Base-by-base conservation (phyloP, 2,329 filamentous ascomycete species). In the Chalaropsis thielavioides region DNA sequence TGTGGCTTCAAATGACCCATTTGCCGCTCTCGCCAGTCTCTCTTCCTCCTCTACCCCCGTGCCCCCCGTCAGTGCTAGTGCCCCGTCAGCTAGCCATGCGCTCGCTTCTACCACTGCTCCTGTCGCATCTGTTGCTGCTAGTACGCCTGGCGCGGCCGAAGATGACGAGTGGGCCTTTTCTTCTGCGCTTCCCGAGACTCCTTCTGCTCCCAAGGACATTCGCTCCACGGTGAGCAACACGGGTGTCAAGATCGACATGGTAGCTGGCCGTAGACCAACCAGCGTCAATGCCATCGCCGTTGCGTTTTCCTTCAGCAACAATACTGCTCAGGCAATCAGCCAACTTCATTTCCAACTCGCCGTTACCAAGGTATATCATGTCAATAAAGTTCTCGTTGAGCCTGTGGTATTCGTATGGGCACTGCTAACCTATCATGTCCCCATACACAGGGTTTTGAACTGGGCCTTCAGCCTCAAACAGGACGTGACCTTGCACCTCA, bases 101-200 rank as follows among this genome's bases (percentile, higher is more conserved):
- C 46, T 27, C 46, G 62, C 46, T 17, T 62, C 76, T 2, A 71
- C 73, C 40, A 73, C 74, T 0, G 46, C 71, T 0, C 67, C 70
- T 8, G 68, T 70, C 10, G 60, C 71, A 3, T 69, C 72, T 8
- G 68, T 71, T 1, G 64, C 72, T 0, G 64, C 76, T 0, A 68
- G 72, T 2, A 69, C 70, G 8, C 71, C 76, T 7, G 78, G 7
- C 15, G 6, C 51, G 4, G 15, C 77, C 62, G 84, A 89, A 58
- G 92, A 96, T 62, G 92, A 97, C 69, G 92, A 97, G 72, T 97
- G 92, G 92, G 88, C 85, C 27, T 97, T 97, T 73, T 85, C 89
- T 2, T 97, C 92, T 0, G 87, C 92, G 0, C 79, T 96, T 15
- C 92, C 92, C 35, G 79, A 83, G 67, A 68, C 75, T 17, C 71